Percentiles rank a stretch among this genome's conserved stretches.
Conservation (phyloP, 108 stramenopile genomes). For the Bacterosira constricta region DNA sequence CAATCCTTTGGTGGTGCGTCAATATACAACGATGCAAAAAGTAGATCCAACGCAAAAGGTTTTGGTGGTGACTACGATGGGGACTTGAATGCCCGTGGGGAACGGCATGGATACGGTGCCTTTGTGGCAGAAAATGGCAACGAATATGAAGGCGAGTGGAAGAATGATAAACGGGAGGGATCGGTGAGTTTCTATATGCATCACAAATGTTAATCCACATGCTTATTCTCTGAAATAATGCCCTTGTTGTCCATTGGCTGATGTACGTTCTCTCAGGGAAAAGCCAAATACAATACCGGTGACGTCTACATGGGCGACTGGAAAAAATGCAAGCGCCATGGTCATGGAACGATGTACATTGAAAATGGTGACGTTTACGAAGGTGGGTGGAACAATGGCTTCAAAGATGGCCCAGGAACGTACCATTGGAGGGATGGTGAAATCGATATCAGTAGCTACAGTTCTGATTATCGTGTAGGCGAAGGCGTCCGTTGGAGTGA, state of each 20-base stretch:
- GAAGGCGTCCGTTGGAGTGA: conserved; percentile 56
- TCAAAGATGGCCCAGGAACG: conserved; percentile 54
- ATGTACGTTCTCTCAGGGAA: conserved; percentile 32
- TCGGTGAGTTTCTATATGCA: too few relatives aligned
- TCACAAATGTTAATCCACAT: too few relatives aligned
- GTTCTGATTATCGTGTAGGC: conserved; percentile 51
- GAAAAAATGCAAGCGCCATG: conserved; percentile 45
- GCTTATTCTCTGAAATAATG: too few relatives aligned
- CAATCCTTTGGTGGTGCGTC: conserved; percentile 41
- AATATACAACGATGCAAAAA: conserved; percentile 30
- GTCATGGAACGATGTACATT: conserved; percentile 44
- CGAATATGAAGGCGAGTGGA: conserved; percentile 49
- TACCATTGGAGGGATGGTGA: conserved; percentile 57
- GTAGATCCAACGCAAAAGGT: conserved; percentile 12
- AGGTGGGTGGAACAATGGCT: conserved; percentile 42
- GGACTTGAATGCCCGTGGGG: conserved; percentile 43
- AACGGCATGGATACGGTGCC: conserved; percentile 42
- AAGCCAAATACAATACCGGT: conserved; percentile 35
- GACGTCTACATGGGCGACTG: conserved; percentile 44
- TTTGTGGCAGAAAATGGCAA: conserved; percentile 53
- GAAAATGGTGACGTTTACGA: conserved; percentile 56
- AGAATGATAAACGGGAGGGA: conserved; percentile 47
- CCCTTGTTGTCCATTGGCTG: conserved; percentile 1
- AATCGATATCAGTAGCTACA: conserved; percentile 50
- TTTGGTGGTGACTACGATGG: conserved; percentile 49